Evolutionary conservation across 352 stramenopile genomes (phyloP), one percentile per base, ranked within the genome.

Genomic region (Phytophthora megakarya): DNA sequence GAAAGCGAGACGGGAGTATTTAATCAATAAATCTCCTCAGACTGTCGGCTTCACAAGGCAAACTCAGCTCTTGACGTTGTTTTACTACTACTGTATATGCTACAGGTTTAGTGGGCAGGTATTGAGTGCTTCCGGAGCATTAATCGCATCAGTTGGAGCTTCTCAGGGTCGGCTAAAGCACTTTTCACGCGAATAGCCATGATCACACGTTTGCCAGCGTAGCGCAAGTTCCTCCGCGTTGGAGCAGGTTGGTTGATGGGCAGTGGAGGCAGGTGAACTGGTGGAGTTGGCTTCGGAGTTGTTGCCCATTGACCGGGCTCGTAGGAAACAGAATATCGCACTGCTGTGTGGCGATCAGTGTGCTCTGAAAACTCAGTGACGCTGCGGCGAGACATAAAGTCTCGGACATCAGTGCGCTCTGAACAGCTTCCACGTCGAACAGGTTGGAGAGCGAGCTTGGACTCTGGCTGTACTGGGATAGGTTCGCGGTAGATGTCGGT

Each of bases 11-110:
- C 72, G 70, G 67, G 75, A 77, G 67, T 88, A 81, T 79, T 80
- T 81, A 73, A 73, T 61, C 67, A 84, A 86, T 90, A 88, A 89
- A 87, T 88, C 77, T 83, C 60, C 74, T 75, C 76, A 61, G 66
- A 78, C 75, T 86, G 78, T 89, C 77, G 79, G 83, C 81, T 85
- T 85, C 51, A 74, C 69, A 61, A 63, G 61, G 60, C 45, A 76
- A 70, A 57, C 30, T 43, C 23, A 22, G 15, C n/a, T 21, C n/a
- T 47, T 22, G 9, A 30, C 19, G 54, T 61, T 10, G 49, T 56
- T 19, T 40, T 64, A 35, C 4, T 9, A 32, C 1, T 7, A 35
- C 8, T 35, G 30, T 35, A 12, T 35, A 35, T 35, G 30, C n/a
- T 46, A 25, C 10, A 45, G 49, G 26, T 25, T 52, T 21, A 3